Base-by-base conservation (phyloP, 2,329 filamentous ascomycete genomes). In the Daldinia sp. region DNA sequence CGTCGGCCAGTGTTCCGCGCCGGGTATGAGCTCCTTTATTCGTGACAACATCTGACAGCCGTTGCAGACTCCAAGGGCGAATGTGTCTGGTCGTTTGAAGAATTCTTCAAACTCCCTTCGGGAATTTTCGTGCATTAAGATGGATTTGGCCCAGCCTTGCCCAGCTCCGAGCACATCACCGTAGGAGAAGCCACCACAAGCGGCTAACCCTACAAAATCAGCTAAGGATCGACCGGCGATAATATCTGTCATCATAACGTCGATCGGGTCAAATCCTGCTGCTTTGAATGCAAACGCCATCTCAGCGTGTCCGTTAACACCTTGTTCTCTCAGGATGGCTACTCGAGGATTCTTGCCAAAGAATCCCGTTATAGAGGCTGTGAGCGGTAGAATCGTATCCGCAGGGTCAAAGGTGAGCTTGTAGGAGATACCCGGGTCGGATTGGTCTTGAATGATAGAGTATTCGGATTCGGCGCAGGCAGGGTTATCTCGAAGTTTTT, bases 211-310 rank as follows among this genome's bases (percentile, higher is more conserved):
- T 21, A 89, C 88, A 77, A 97, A 97, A 67, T 89, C 89, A 35
- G 88, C 84, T 7, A 98, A 87, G 0, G 92, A 93, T 64, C 92
- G 88, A 17, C 91, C 90, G 9, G 87, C 88, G 17, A 92, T 88
- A 60, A 98, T 89, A 71, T 98, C 94, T 1, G 91, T 95, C 94
- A 98, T 98, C 82, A 97, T 94, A 0, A 98, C 90, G 74, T 98
- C 94, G 43, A 97, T 87, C 13, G 94, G 88, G 51, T 93, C 90
- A 80, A 98, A 98, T 34, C 94, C 94, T 37, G 94, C 94, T 39
- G 89, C 88, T 70, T 91, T 89, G 83, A 98, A 98, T 51, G 94
- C 93, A 73, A 96, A 98, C 1, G 95, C 95, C 92, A 98, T 96
- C 77, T 98, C 95, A n/a, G 93, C 89, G 72, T 97, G 88, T 37